Evolutionary conservation across 208 protist genomes (phyloP), one percentile per base, ranked within the genome.

Genomic region (Leptomonas seymouri): DNA sequence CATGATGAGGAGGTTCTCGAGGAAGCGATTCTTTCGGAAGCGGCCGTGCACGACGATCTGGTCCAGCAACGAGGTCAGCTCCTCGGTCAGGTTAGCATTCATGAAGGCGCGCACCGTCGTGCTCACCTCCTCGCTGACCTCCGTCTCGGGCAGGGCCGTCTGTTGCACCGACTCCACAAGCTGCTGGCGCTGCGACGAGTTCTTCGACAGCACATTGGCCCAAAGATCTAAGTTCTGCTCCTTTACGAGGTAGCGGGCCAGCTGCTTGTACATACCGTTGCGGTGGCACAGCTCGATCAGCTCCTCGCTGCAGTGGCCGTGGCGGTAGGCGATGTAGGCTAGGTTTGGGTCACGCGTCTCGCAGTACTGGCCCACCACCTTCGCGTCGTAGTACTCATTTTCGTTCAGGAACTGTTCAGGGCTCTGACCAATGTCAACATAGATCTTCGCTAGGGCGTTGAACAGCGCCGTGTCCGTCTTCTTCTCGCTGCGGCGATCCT

Each of bases 1-100:
- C 56, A 99, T 89, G 74, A 99, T 99, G 28, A 99, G 90, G 42
- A 99, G 90, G 82, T 99, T 99, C 88, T 99, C 99, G 9, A 99
- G 90, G 77, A 98, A 99, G 53, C 91, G 86, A 90, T 99, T 99
- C 48, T 95, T 94, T 60, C 83, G 89, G 92, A 99, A 99, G 71
- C 84, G 89, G 63, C 96, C 91, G 64, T 99, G 97, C 23, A 99
- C 70, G 21, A 99, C 98, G 84, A 99, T 99, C 88, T 99, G 99
- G 80, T 99, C 99, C 2, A 99, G 88, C 30, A 99, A 91, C 71
- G 99, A 98, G 59, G 99, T 99, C 25, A 99, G 90, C 81, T 99
- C 98, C 55, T 99, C 97, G 48, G 99, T 99, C 34, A 99, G 79
- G 58, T 99, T 91, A 42, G 99, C 98, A 67, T 90, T 93, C 97